Percentiles rank a stretch among this genome's conserved stretches.
These are phyloP conservation scores for Epichloe bromicola DNA, from an alignment of 2,329 filamentous ascomycete genomes.

Conservation along the genomic window DNA sequence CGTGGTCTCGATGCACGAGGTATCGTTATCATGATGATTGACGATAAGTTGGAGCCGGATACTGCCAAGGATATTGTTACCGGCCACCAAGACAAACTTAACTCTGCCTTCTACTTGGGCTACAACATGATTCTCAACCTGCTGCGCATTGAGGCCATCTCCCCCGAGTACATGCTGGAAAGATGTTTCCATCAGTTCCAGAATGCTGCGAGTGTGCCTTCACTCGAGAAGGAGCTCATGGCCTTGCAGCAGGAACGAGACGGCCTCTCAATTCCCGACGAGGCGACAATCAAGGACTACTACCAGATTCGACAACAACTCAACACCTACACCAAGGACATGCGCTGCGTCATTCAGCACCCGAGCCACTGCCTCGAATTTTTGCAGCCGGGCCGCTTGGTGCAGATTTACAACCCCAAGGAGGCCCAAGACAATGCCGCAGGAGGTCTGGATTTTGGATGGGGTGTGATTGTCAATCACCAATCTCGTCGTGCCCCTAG, in stretches of 20 bases:
- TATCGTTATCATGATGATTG: slow-evolving; percentile 99
- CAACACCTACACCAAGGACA: slow-evolving; percentile 71
- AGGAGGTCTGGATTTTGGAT: slow-evolving; percentile 61
- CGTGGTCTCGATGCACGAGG: slow-evolving; percentile 94
- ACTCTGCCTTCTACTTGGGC: slow-evolving; percentile 92
- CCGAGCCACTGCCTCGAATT: slow-evolving; percentile 77
- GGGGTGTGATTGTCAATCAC: slow-evolving; percentile 78
- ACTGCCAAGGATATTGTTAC: slow-evolving; percentile 93
- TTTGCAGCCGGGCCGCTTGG: slow-evolving; percentile 73
- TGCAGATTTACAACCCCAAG: slow-evolving; percentile 66
- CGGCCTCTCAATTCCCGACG: slow-evolving; percentile 67
- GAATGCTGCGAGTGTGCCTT: slow-evolving; percentile 76
- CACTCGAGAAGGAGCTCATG: slow-evolving; percentile 70
- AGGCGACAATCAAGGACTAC: slow-evolving; percentile 84
- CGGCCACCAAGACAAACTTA: slow-evolving; percentile 90
- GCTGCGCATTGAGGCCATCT: slow-evolving; percentile 96
- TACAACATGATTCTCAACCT: slow-evolving; percentile 99
- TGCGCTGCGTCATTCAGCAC: slow-evolving; percentile 83
- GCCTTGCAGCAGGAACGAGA: slow-evolving; percentile 65
- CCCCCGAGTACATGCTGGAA: slow-evolving; percentile 94
- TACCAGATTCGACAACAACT: slow-evolving; percentile 81
- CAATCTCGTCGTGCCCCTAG: slow-evolving; percentile 52
- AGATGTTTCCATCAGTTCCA: slow-evolving; percentile 98
- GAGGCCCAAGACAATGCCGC: slow-evolving; percentile 27
- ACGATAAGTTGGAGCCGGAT: slow-evolving; percentile 88